Evolutionary conservation across 1,284 basidiomycete species (phyloP).

Genomic region (Amylostereum chailletii): DNA sequence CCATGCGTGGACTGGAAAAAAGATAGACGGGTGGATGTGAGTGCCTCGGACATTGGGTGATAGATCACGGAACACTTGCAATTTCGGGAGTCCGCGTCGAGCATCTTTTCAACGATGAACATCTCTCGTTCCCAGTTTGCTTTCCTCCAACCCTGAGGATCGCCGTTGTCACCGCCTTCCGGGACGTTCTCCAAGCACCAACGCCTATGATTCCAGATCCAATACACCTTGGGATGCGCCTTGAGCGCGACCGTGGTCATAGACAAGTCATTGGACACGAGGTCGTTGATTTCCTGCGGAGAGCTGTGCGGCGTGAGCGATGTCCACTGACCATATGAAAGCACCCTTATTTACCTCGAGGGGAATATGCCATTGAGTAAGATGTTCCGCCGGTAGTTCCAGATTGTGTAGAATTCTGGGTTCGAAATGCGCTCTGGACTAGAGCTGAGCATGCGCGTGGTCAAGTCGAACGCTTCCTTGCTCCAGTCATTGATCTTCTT

Average conservation of each 20-base stretch:
- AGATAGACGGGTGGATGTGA: not conserved
- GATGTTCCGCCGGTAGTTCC: slow-evolving; percentile 86
- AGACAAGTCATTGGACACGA: slow-evolving; percentile 67
- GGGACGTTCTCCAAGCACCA: slow-evolving; percentile 90
- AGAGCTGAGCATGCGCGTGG: slow-evolving; percentile 53
- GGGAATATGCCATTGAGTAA: slow-evolving; percentile 68
- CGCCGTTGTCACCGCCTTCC: slow-evolving; percentile 44
- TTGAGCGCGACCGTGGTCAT: slow-evolving; percentile 77
- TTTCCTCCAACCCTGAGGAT: slow-evolving; percentile 59
- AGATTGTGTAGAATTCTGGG: slow-evolving; percentile 88
- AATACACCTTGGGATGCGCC: slow-evolving; percentile 87
- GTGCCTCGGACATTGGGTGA: slow-evolving; percentile 3
- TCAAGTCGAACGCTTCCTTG: slow-evolving; percentile 60
- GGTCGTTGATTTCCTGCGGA: slow-evolving; percentile 49
- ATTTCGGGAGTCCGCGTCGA: slow-evolving; percentile 82
- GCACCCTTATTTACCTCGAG: slow-evolving; percentile 35
- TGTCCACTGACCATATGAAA: not conserved
- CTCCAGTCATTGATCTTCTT: slow-evolving; percentile 62
- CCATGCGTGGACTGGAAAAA: slow-evolving; percentile 79
- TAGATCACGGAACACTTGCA: slow-evolving; percentile 46
- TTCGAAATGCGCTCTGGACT: slow-evolving; percentile 41
- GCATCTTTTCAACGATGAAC: slow-evolving; percentile 81
- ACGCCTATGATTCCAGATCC: slow-evolving; percentile 93
- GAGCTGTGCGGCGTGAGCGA: slow-evolving; percentile 33
- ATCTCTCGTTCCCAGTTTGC: slow-evolving; percentile 79